Evolutionary conservation across 805 yeast genomes (phyloP), one percentile per base, ranked within the genome.

Genomic region (Komagataella populi): DNA sequence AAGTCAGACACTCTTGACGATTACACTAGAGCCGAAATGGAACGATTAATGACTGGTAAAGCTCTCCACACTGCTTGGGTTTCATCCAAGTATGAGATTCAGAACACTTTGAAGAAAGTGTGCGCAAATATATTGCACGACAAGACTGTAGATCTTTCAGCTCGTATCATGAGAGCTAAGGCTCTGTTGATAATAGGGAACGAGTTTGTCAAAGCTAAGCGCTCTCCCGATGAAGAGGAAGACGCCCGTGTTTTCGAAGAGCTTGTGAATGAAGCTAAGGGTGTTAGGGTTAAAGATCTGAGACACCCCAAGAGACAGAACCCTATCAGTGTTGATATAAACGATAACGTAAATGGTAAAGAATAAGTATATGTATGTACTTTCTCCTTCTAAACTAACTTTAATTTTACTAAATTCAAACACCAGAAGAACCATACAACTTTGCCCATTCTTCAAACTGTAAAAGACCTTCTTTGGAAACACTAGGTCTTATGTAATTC

Each of bases 361-460:
- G 23, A 20, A 14, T 8, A 45, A 45, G 23, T 14, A 14, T 45
- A 23, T 18, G 46, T 48, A 39, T 30, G 16, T 22, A 20, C 36
- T 16, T 18, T 6, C 30, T 8, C 20, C 6, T 6, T 12, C 44
- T 22, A 22, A 22, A 23, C 17, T 22, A 14, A 14, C 18, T 23
- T 36, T 30, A 12, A 10, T 36, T 8, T n/a, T 22, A 20, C 16
- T 46, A 18, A 14, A 6, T 48, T 62, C 63, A 87, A 6, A 84
- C 93, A 8, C 96, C 96, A 6, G 91, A 84, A 10, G 96, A 87
- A 1, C 97, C 97, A 64, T 80, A 91, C 59, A 79, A 72, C 23
- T 70, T 63, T 1, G 96, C 91, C 99, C 99, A 91, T 47, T 85
- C 81, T 60, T 87, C 96, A 66, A 87, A 91, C 58, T 78, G 79